Percentiles rank a stretch among this genome's conserved stretches.
These are phyloP conservation scores for Phytopythium delawarense DNA, from an alignment of 352 stramenopile species.

Conservation along the genomic window DNA sequence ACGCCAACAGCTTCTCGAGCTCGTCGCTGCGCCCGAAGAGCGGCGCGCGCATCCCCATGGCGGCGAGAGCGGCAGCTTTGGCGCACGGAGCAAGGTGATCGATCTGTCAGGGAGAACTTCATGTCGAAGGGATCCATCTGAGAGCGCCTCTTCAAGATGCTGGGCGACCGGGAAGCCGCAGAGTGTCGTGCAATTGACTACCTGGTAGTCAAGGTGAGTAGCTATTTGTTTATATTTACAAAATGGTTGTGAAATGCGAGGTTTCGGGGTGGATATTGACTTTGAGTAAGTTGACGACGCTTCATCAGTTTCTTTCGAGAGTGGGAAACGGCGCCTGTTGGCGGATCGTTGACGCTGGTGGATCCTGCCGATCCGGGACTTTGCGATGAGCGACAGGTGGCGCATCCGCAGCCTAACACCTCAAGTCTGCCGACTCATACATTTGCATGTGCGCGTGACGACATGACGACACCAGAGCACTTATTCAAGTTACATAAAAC, in stretches of 20 bases:
- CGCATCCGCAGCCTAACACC: background rate
- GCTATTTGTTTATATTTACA: no score
- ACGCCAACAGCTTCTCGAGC: conserved; percentile 57
- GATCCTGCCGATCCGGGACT: background rate
- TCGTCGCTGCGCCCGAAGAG: conserved; percentile 35
- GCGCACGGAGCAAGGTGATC: background rate
- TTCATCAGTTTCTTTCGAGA: background rate
- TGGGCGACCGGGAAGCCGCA: background rate
- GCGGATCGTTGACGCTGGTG: background rate
- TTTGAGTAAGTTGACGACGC: no score
- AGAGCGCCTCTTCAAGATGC: background rate
- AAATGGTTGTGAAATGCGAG: no score
- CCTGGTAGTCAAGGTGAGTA: background rate
- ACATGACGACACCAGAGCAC: background rate
- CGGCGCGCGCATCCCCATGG: background rate
- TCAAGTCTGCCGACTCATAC: background rate
- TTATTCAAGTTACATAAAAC: background rate
- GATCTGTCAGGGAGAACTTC: background rate
- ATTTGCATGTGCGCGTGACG: background rate
- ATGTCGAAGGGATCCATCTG: no score
- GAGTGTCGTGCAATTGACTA: background rate
- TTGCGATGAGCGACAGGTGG: conserved; percentile 2
- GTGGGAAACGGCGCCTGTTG: background rate
- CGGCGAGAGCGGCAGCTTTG: no score
- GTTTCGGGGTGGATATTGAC: background rate